phyloP scores from a whole-genome alignment of 768 basidiomycete genomes.

The Lentinula raphanica region DNA sequence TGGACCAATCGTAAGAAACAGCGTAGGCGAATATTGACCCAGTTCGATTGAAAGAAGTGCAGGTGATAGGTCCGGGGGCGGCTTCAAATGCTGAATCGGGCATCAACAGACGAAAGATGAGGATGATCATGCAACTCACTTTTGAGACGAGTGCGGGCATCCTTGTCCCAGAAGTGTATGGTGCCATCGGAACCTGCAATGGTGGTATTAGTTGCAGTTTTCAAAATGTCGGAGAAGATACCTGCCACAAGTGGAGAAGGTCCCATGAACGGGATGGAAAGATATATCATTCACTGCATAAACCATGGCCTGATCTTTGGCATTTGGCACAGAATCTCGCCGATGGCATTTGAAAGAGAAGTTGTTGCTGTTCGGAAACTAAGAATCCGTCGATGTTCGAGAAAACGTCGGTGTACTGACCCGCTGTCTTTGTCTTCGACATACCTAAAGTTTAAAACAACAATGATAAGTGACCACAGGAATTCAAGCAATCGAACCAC shows the following conservation, averaged over 20 bases:
- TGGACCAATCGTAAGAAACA: slow-evolving; percentile 91
- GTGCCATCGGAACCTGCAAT: slow-evolving; percentile 71
- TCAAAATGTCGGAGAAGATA: slow-evolving; percentile 14
- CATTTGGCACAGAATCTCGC: slow-evolving; percentile 47
- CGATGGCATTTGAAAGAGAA: slow-evolving; percentile 88
- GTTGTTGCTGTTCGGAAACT: slow-evolving; percentile 46
- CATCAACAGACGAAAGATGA: slow-evolving; percentile 5
- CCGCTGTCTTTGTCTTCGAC: slow-evolving; percentile 77
- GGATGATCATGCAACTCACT: slow-evolving; percentile 48
- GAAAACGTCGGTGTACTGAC: slow-evolving; percentile 33
- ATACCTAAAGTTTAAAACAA: slow-evolving; percentile 49
- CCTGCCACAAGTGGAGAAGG: slow-evolving; percentile 75
- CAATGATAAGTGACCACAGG: background rate
- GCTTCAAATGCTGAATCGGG: slow-evolving; percentile 64
- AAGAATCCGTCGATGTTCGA: background rate
- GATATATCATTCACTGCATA: slow-evolving; percentile 83
- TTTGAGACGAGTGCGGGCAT: slow-evolving; percentile 87
- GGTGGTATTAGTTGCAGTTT: too few relatives aligned
- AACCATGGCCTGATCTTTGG: slow-evolving; percentile 65
- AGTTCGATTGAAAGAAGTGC: slow-evolving; percentile 81
- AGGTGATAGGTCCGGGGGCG: slow-evolving; percentile 69
- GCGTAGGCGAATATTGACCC: slow-evolving; percentile 90
- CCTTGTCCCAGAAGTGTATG: slow-evolving; percentile 94
- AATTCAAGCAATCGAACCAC: slow-evolving; percentile 25
- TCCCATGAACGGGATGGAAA: slow-evolving; percentile 81